Base-by-base conservation (phyloP, 148 eudicot species). In the Diospyros kaki region DNA sequence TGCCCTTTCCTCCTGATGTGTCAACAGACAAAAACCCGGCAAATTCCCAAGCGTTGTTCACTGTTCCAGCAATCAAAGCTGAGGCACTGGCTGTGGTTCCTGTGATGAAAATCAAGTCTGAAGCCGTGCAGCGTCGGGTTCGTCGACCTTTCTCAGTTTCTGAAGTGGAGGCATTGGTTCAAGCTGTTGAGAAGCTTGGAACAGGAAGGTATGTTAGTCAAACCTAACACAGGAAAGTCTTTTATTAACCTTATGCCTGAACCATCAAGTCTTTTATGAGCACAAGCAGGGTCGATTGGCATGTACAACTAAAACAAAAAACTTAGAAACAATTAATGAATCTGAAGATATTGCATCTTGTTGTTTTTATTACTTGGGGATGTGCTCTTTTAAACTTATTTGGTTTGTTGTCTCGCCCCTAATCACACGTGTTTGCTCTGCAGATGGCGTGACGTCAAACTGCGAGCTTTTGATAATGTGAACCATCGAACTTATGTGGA, bases 381-480 rank as follows among this genome's bases (percentile, higher is more conserved):
- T n/a, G 6, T 2, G 3, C 13, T 73, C 6, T n/a, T 41, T 59
- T 42, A 6, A 18, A 66, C 39, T 4, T 9, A 7, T 51, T 58
- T 63, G 18, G 51, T 75, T 43, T 56, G 50, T 28, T 28, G 28
- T 28, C 28, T 28, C 28, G 28, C 28, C 28, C 28, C 28, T 28
- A 28, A 28, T 28, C 28, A 28, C 28, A 28, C 28, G 28, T 28
- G 28, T 44, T 42, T 69, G 17, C 75, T 64, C 50, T 83, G 62
- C 83, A 95, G 99, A 83, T 95, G 99, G 99, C 94, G 99, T 40
- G 97, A 92, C 75, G 99, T 95, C 13, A 95, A 95, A 63, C 69
- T 90, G 51, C 80, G 91, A 78, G 99, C 99, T 64, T 95, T 95
- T 58, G 96, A 92, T 72, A 90, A 88, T 77, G 94, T 92, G 76